These are phyloP conservation scores for Geotrichum macrosporum DNA, from an alignment of 1,139 yeast species.

Conservation along the genomic window DNA sequence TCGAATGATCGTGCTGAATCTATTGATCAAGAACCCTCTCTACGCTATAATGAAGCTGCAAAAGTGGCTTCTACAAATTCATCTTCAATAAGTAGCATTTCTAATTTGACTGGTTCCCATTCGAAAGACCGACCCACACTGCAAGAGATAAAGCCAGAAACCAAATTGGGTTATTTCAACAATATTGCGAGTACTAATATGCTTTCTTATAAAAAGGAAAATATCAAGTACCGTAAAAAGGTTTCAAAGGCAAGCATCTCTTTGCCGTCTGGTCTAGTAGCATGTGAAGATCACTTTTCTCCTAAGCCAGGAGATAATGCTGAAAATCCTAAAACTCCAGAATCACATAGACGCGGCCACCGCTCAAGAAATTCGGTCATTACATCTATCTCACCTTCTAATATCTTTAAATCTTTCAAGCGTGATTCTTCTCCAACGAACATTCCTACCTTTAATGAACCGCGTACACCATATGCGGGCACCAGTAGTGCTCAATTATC, in stretches of 20 bases:
- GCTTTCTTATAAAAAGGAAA: constrained; percentile 28
- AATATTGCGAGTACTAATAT: constrained; percentile 1
- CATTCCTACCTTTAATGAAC: constrained; percentile 1
- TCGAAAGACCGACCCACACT: not conserved
- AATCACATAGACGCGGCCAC: constrained; percentile 8
- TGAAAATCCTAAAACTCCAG: not conserved
- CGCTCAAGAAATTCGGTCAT: constrained; percentile 15
- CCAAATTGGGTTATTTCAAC: not conserved
- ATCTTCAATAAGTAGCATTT: no score
- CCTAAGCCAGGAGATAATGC: constrained; percentile 1
- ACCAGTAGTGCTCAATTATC: not conserved
- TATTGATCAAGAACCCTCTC: not conserved
- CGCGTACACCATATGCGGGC: constrained; percentile 1
- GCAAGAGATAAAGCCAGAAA: not conserved
- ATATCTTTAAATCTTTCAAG: constrained; percentile 14
- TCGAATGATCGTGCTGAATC: not conserved
- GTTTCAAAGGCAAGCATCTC: constrained; percentile 29
- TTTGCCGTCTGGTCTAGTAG: constrained; percentile 26
- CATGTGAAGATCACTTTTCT: constrained; percentile 27
- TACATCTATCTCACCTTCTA: constrained; percentile 17
- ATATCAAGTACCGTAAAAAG: constrained; percentile 23
- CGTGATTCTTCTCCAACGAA: constrained; percentile 1
- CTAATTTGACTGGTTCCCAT: no score
- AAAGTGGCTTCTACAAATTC: no score
- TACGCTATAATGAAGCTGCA: no score